A percentile compares a stretch with the other conserved stretches of the same genome.
Conservation (phyloP, 257 asterid species). For the Verbena officinalis region DNA sequence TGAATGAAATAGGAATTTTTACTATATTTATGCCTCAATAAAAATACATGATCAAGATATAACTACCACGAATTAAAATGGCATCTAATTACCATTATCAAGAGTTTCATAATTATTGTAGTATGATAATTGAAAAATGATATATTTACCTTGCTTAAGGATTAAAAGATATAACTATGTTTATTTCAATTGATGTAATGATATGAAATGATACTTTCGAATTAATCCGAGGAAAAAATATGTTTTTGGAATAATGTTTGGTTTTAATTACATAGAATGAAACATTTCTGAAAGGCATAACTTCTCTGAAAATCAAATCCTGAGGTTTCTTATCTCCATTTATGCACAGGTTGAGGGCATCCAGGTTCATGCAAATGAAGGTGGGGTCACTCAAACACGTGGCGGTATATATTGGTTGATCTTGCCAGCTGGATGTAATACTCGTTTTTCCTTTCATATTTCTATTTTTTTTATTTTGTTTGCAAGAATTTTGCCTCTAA, state of each 20-base stretch:
- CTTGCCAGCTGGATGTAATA: slow-evolving; percentile 94
- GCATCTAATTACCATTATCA: background rate
- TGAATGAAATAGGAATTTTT: background rate
- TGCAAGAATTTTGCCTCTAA: background rate
- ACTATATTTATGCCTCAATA: background rate
- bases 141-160: no score
- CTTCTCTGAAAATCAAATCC: background rate
- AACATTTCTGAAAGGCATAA: no score
- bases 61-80: background rate
- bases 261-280: no score
- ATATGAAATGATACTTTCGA: no score
- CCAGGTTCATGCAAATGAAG: slow-evolving; percentile 92
- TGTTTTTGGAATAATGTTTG: no score
- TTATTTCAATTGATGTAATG: no score
- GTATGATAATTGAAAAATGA: no score
- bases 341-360: slow-evolving; percentile 80
- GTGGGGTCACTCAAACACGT: slow-evolving; percentile 87
- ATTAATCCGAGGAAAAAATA: no score
- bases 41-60: slow-evolving; percentile 10
- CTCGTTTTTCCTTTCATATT: slow-evolving; percentile 23
- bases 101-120: background rate
- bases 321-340: slow-evolving; percentile 22
- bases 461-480: slow-evolving; percentile 7
- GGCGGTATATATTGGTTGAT: slow-evolving; percentile 91
- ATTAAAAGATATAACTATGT: no score